phyloP scores from a whole-genome alignment of 495 filamentous ascomycete species.

The Trichoderma orchidacearum region DNA sequence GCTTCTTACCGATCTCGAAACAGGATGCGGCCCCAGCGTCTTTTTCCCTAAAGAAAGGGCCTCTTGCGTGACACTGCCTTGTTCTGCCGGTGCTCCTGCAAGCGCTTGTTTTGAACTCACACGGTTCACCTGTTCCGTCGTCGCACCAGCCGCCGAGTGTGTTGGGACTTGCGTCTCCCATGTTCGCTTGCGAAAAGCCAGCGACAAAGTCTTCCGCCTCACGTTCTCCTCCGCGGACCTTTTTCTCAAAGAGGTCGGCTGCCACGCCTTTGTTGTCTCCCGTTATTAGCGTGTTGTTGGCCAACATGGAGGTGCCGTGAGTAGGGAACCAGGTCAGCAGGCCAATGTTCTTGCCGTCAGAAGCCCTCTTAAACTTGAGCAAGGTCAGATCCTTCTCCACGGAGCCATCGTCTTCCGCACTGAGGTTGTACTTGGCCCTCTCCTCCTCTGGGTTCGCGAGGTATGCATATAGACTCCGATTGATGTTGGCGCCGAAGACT shows the following conservation, averaged over 20 bases:
- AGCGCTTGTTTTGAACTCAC: conserved; percentile 64
- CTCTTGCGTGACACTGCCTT: conserved; percentile 71
- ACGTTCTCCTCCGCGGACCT: conserved; percentile 31
- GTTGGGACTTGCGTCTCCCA: conserved; percentile 88
- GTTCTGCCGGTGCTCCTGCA: conserved; percentile 52
- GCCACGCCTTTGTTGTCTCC: conserved; percentile 97
- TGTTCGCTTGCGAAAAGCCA: conserved; percentile 88
- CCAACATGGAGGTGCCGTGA: conserved; percentile 83
- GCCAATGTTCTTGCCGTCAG: conserved; percentile 60
- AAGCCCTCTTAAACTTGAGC: conserved; percentile 61
- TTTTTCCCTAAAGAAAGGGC: conserved; percentile 59
- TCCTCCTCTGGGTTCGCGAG: conserved; percentile 78
- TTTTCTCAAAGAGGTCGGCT: conserved; percentile 72
- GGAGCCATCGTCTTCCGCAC: conserved; percentile 41
- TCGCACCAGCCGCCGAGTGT: conserved; percentile 75
- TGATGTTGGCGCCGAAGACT: conserved; percentile 73
- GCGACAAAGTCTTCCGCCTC: conserved; percentile 68
- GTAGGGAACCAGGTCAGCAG: conserved; percentile 88
- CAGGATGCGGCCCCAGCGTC: conserved; percentile 68
- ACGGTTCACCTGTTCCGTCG: conserved; percentile 56
- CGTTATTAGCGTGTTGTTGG: conserved; percentile 84
- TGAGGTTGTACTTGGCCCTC: conserved; percentile 53
- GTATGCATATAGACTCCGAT: conserved; percentile 82
- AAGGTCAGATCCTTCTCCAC: conserved; percentile 84
- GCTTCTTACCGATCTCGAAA: conserved; percentile 63